These are phyloP conservation scores for Filobasidium floriforme DNA, from an alignment of 768 basidiomycete species.

Conservation along the genomic window DNA sequence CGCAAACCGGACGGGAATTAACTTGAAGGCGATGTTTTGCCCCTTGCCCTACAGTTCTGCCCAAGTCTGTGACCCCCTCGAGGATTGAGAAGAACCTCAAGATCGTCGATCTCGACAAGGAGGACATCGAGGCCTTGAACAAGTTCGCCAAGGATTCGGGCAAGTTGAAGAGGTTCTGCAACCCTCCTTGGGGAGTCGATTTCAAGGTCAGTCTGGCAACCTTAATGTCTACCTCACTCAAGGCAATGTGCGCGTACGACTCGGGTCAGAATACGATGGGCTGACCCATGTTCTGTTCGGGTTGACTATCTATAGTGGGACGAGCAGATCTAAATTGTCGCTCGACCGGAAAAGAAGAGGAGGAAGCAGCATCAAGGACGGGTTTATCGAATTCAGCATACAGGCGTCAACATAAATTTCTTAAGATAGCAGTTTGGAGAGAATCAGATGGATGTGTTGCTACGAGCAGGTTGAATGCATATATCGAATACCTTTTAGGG, in stretches of 20 bases:
- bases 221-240: background rate
- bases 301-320: background rate
- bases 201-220: background rate
- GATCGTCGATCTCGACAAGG: slow-evolving; percentile 32
- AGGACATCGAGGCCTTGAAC: slow-evolving; percentile 36
- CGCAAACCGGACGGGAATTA: background rate
- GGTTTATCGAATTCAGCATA: too few species aligned
- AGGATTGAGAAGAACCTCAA: slow-evolving; percentile 37
- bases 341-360: background rate
- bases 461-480: too few species aligned
- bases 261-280: background rate
- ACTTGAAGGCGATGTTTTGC: background rate
- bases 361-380: background rate
- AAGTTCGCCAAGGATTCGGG: slow-evolving; percentile 29
- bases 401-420: background rate
- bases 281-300: background rate
- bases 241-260: background rate
- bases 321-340: background rate
- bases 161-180: slow-evolving; percentile 36
- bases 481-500: too few species aligned
- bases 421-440: too few species aligned
- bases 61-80: slow-evolving; percentile 40
- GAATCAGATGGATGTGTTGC: too few species aligned
- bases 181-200: slow-evolving; percentile 33
- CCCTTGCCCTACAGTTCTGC: slow-evolving; percentile 25